These are phyloP conservation scores for Podospora conica DNA, from an alignment of 495 filamentous ascomycete genomes.

Conservation along the genomic window DNA sequence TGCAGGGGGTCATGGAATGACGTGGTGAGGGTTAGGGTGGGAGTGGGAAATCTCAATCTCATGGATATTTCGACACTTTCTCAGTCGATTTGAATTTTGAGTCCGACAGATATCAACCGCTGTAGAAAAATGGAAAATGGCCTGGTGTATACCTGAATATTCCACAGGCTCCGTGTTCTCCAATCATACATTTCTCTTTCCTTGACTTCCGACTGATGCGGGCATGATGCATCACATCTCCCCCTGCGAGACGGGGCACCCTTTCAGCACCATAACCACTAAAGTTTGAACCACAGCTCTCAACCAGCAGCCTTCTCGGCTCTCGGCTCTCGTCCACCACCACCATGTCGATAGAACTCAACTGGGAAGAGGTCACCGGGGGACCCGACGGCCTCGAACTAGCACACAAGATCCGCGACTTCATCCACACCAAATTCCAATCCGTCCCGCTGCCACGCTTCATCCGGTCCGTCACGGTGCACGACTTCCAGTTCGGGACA, in stretches of 20 bases:
- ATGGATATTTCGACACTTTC: background rate
- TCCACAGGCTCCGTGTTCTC: background rate
- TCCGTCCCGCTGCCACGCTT: constrained; percentile 83
- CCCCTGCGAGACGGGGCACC: too few relatives aligned
- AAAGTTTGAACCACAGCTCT: too few relatives aligned
- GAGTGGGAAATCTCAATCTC: background rate
- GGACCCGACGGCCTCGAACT: constrained; percentile 79
- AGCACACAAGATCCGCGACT: constrained; percentile 79
- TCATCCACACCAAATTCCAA: constrained; percentile 94
- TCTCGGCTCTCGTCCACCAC: too few relatives aligned
- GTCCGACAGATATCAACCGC: background rate
- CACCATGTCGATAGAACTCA: constrained; percentile 90
- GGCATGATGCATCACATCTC: too few relatives aligned
- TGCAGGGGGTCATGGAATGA: background rate
- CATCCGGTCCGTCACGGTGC: constrained; percentile 91
- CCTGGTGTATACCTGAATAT: background rate
- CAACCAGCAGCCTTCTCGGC: too few relatives aligned
- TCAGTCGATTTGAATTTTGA: background rate
- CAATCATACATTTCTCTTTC: too few relatives aligned
- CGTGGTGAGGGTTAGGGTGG: background rate
- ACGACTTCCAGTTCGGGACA: constrained; percentile 86
- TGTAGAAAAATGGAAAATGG: background rate
- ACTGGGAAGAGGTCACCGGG: constrained; percentile 88
- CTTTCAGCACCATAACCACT: too few relatives aligned
- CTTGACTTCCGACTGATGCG: too few relatives aligned